These are phyloP conservation scores for Clarkia xantiana DNA, from an alignment of 345 rosid species.

Conservation along the genomic window DNA sequence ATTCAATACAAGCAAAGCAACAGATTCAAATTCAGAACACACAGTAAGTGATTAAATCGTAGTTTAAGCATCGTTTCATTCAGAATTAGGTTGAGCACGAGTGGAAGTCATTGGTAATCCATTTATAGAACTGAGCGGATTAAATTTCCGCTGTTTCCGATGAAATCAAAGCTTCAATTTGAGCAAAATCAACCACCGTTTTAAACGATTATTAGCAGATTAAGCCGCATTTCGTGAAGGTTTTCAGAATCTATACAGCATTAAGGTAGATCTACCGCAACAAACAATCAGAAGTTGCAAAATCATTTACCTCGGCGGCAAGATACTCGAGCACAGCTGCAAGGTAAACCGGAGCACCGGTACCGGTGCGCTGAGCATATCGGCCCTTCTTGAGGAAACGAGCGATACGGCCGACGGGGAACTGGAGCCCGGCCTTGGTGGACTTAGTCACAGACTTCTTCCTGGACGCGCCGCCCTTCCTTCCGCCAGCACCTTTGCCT, in stretches of 20 bases:
- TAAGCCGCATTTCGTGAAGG: neutral
- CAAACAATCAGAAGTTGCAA: neutral
- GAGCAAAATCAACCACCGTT: neutral
- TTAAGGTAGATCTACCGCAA: neutral
- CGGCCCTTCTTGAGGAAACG: slow-evolving; percentile 65
- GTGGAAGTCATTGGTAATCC: too few relatives aligned
- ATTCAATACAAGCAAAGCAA: too few relatives aligned
- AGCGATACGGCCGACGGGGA: slow-evolving; percentile 64
- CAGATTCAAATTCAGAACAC: too few relatives aligned
- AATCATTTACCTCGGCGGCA: slow-evolving; percentile 49
- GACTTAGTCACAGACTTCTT: slow-evolving; percentile 56
- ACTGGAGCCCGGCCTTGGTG: slow-evolving; percentile 57
- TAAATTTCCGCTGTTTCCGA: too few relatives aligned
- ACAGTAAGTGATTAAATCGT: too few relatives aligned
- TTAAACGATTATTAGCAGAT: neutral
- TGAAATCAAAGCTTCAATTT: slow-evolving; percentile 3
- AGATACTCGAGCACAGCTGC: slow-evolving; percentile 77
- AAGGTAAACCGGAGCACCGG: slow-evolving; percentile 58
- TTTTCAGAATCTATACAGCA: neutral
- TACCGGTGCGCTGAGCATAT: slow-evolving; percentile 45
- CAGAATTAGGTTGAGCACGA: too few relatives aligned
- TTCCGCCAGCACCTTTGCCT: slow-evolving; percentile 41
- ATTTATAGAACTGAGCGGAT: too few relatives aligned
- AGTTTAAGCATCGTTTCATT: too few relatives aligned
- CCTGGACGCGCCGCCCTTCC: slow-evolving; percentile 36